Percentiles rank a stretch among this genome's conserved stretches.
phyloP scores from a whole-genome alignment of 2,329 filamentous ascomycete species.

The Colletotrichum navitas region DNA sequence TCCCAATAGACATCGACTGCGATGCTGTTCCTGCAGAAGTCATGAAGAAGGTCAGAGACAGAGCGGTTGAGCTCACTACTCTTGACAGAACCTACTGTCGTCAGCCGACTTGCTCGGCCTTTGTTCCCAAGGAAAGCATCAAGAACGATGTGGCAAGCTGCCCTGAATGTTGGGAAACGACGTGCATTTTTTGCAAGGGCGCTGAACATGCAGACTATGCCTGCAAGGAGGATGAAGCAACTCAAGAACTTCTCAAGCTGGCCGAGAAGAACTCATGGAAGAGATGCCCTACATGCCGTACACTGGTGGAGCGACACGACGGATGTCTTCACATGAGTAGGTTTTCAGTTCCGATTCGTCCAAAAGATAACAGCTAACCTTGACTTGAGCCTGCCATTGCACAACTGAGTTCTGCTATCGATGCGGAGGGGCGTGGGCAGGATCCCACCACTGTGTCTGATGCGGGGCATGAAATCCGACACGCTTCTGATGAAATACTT shows the following conservation, averaged over 20 bases:
- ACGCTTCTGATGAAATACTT: background rate
- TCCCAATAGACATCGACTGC: constrained; percentile 50
- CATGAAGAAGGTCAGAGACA: constrained; percentile 54
- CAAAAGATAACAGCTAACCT: background rate
- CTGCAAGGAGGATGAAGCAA: constrained; percentile 59
- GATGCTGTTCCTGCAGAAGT: constrained; percentile 43
- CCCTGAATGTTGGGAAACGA: constrained; percentile 54
- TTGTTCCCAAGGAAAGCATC: constrained; percentile 56
- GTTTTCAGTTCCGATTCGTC: constrained; percentile 45
- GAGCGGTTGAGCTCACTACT: constrained; percentile 62
- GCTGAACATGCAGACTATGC: constrained; percentile 57
- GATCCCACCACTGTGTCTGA: constrained; percentile 43
- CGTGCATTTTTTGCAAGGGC: constrained; percentile 66
- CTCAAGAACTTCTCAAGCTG: constrained; percentile 55
- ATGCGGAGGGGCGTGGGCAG: constrained; percentile 59
- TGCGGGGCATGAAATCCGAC: background rate
- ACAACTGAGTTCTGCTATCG: constrained; percentile 62
- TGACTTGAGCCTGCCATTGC: constrained; percentile 57
- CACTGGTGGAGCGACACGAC: constrained; percentile 60
- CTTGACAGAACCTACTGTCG: constrained; percentile 66
- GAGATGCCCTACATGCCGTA: constrained; percentile 59
- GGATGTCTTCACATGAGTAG: constrained; percentile 72
- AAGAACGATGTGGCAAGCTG: constrained; percentile 55
- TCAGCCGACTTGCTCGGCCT: constrained; percentile 56
- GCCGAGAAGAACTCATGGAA: constrained; percentile 63